Conservation (phyloP, 331 rosid species). For the Phaseolus coccineus region DNA sequence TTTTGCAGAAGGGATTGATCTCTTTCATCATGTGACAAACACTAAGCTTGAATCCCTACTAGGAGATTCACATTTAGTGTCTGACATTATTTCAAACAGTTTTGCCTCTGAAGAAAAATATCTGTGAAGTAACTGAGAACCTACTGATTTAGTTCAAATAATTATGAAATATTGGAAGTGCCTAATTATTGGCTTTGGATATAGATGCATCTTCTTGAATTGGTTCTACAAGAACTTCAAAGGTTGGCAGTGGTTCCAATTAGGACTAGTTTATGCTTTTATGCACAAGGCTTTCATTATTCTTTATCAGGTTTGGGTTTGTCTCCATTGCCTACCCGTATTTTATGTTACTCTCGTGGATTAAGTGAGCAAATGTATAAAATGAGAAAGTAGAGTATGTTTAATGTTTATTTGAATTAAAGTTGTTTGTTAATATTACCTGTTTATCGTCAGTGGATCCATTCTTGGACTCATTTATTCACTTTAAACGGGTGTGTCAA, state of each 20-base stretch:
- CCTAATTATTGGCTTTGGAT: neutral
- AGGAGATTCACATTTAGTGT: neutral
- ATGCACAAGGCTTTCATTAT: neutral
- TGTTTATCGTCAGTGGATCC: neutral
- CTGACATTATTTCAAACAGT: neutral
- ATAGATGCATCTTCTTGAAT: neutral
- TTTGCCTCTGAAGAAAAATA: too few relatives aligned
- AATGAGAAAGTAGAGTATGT: neutral
- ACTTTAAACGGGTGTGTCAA: neutral
- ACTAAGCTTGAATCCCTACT: too few relatives aligned
- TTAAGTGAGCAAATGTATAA: neutral
- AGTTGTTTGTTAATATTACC: neutral
- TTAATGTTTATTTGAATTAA: neutral
- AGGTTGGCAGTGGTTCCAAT: neutral
- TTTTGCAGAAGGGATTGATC: too few relatives aligned
- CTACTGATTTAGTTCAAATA: neutral
- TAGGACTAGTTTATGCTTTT: constrained; percentile 14
- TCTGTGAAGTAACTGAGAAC: neutral
- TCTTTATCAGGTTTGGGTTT: too few relatives aligned
- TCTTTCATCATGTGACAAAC: too few relatives aligned
- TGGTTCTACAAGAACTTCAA: neutral
- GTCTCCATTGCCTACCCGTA: too few relatives aligned
- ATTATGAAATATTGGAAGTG: neutral
- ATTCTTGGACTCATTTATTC: neutral
- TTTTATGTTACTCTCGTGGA: neutral